Evolutionary conservation across 2,329 filamentous ascomycete genomes (phyloP).

Genomic region (Chlorencoelia australis): DNA sequence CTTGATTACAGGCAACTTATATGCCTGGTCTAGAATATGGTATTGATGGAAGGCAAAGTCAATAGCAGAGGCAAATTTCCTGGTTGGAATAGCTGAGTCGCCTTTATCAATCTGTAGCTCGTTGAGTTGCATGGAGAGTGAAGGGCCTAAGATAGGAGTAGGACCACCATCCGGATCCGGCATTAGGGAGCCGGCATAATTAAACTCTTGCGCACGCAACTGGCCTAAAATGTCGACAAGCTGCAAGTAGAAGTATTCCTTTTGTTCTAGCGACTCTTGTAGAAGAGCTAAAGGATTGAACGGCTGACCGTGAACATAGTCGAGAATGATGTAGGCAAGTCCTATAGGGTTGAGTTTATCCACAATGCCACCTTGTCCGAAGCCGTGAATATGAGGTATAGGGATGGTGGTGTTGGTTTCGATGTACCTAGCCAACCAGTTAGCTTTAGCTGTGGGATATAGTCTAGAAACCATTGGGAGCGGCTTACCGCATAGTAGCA

Average conservation of each 20-base stretch:
- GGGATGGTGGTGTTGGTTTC: constrained; percentile 4
- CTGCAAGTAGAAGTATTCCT: constrained; percentile 8
- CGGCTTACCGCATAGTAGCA: too few relatives aligned
- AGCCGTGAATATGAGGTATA: constrained; percentile 3
- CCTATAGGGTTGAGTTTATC: constrained; percentile 6
- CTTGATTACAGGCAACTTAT: constrained; percentile 1
- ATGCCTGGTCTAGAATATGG: constrained; percentile 2
- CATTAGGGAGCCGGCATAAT: constrained; percentile 7
- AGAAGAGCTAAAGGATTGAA: constrained; percentile 5
- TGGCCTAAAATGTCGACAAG: constrained; percentile 7
- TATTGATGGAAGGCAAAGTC: constrained; percentile 5
- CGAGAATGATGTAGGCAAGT: constrained; percentile 7
- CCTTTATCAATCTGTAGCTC: constrained; percentile 6
- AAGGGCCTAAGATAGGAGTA: constrained; percentile 7
- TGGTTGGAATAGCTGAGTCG: constrained; percentile 1
- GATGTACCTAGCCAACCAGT: constrained; percentile 1
- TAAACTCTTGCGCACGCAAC: constrained; percentile 7
- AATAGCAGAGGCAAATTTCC: constrained; percentile 3
- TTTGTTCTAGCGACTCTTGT: constrained; percentile 2
- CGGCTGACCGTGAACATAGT: constrained; percentile 5
- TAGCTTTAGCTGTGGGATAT: too few relatives aligned
- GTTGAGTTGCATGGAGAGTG: constrained; percentile 8
- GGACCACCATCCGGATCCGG: constrained; percentile 5
- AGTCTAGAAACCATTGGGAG: too few relatives aligned
- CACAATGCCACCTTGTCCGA: constrained; percentile 3